Evolutionary conservation across 805 yeast species (phyloP).

Genomic region (Metschnikowia sp.): DNA sequence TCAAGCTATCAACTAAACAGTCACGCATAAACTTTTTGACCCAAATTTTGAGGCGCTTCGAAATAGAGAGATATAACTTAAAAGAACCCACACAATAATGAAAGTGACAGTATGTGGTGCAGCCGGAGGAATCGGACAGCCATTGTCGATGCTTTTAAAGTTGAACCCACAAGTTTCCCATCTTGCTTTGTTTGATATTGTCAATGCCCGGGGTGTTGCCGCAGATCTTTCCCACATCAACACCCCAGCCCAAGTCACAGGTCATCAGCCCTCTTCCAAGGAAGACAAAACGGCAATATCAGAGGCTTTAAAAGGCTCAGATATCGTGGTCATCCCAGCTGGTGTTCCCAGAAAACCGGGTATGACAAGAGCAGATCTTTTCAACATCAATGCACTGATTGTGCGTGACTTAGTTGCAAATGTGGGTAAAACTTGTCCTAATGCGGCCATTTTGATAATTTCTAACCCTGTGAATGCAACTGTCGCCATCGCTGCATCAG

Average conservation of each 20-base stretch:
- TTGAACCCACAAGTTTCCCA: constrained; percentile 37
- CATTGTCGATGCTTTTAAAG: constrained; percentile 41
- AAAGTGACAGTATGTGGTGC: constrained; percentile 50
- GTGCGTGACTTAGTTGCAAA: constrained; percentile 42
- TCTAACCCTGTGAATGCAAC: constrained; percentile 47
- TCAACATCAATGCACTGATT: constrained; percentile 45
- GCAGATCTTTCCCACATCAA: constrained; percentile 44
- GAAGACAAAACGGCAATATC: constrained; percentile 35
- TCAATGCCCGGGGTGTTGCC: constrained; percentile 45
- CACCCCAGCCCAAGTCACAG: constrained; percentile 38
- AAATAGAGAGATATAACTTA: too few relatives aligned
- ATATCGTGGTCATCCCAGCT: constrained; percentile 44
- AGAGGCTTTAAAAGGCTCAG: constrained; percentile 36
- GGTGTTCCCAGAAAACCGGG: constrained; percentile 50
- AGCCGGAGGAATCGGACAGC: constrained; percentile 50
- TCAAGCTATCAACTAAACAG: too few relatives aligned
- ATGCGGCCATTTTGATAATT: constrained; percentile 43
- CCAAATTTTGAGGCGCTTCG: too few relatives aligned
- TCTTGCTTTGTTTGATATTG: constrained; percentile 42
- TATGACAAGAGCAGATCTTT: constrained; percentile 47
- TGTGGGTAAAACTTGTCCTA: constrained; percentile 37
- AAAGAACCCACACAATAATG: constrained; percentile 22
- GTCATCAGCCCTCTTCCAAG: constrained; percentile 39
- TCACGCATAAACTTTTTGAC: too few relatives aligned
- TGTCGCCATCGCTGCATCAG: constrained; percentile 48